phyloP scores from a whole-genome alignment of 495 filamentous ascomycete genomes.

The Stereocaulon alpinum region DNA sequence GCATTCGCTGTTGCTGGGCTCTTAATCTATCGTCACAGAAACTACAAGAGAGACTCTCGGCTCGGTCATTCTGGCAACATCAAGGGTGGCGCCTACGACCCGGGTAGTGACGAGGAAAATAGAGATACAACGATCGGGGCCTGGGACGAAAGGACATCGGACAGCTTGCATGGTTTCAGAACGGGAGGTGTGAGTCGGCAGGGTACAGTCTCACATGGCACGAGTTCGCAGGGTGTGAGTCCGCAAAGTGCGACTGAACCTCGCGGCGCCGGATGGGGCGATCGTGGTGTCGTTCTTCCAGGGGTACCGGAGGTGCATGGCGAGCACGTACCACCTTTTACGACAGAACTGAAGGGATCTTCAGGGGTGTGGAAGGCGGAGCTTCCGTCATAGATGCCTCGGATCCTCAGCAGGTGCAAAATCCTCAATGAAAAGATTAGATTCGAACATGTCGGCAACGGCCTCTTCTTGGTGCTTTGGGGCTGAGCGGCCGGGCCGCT shows the following conservation, averaged over 20 bases:
- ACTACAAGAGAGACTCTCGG: background rate
- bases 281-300: background rate
- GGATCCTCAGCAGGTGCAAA: background rate
- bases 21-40: background rate
- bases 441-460: background rate
- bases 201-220: no score
- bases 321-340: background rate
- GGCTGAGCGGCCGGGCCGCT: no score
- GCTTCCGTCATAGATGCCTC: background rate
- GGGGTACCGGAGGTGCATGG: slow-evolving; percentile 1
- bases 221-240: no score
- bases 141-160: background rate
- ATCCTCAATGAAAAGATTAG: background rate
- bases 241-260: background rate
- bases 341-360: background rate
- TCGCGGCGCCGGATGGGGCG: background rate
- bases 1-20: background rate
- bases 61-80: background rate
- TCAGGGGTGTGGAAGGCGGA: background rate
- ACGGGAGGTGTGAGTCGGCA: no score
- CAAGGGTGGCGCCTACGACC: background rate
- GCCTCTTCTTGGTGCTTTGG: background rate
- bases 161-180: background rate
- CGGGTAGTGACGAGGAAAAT: background rate
- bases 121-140: background rate